Conservation (phyloP, 371 early-diverging fungal species). For the Lichtheimia ornata region DNA sequence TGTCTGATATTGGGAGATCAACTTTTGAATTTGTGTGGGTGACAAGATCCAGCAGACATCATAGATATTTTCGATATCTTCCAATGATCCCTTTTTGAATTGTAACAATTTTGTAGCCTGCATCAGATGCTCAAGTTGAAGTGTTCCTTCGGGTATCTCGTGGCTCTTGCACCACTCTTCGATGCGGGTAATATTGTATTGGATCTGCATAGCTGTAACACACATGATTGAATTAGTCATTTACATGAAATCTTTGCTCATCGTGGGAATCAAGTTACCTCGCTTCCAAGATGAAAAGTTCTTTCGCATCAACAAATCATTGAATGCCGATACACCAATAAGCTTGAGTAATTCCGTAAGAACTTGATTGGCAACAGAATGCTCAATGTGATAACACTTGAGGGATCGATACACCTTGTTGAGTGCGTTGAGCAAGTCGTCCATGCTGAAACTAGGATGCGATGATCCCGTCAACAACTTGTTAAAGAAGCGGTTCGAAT, state of each 20-base stretch:
- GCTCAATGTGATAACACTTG: slow-evolving; percentile 92
- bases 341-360: slow-evolving; percentile 86
- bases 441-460: slow-evolving; percentile 77
- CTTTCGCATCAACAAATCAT: slow-evolving; percentile 86
- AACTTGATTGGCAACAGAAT: slow-evolving; percentile 69
- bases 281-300: slow-evolving; percentile 86
- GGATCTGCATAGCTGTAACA: slow-evolving; percentile 87
- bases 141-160: slow-evolving; percentile 87
- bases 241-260: not conserved
- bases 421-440: slow-evolving; percentile 85
- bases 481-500: slow-evolving; percentile 80
- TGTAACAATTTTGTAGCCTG: slow-evolving; percentile 95
- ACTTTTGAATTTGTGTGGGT: slow-evolving; percentile 93
- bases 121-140: slow-evolving; percentile 89
- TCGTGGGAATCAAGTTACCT: slow-evolving; percentile 32
- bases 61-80: slow-evolving; percentile 93
- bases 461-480: slow-evolving; percentile 66
- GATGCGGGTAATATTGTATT: slow-evolving; percentile 93
- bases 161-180: slow-evolving; percentile 98
- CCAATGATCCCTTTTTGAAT: slow-evolving; percentile 82
- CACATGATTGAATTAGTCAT: not conserved
- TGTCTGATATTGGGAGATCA: slow-evolving; percentile 80
- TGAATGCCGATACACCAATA: slow-evolving; percentile 89
- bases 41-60: slow-evolving; percentile 95
- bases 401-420: slow-evolving; percentile 86